phyloP scores from a whole-genome alignment of 768 basidiomycete genomes.

The Tylopilus plumbeoviolaceoides region DNA sequence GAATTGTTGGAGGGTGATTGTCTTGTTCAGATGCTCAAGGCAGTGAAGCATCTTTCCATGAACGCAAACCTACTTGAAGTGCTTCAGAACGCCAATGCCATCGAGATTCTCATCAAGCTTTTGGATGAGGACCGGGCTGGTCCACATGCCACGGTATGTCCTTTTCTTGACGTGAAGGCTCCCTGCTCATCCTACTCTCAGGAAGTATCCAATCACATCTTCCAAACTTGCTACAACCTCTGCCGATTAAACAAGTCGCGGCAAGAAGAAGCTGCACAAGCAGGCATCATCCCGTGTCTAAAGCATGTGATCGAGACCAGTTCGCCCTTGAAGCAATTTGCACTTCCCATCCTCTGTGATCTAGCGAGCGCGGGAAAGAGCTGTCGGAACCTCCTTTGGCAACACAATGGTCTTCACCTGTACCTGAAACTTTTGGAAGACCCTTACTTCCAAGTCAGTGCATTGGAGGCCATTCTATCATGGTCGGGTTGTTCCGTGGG shows the following conservation, averaged over 20 bases:
- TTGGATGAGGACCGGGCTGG: slow-evolving; percentile 79
- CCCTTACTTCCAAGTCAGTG: slow-evolving; percentile 89
- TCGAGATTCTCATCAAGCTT: slow-evolving; percentile 85
- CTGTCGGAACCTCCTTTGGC: slow-evolving; percentile 86
- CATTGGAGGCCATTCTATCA: slow-evolving; percentile 83
- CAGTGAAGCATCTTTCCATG: slow-evolving; percentile 96
- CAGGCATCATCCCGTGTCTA: slow-evolving; percentile 89
- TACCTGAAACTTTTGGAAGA: slow-evolving; percentile 78
- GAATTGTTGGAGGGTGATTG: slow-evolving; percentile 84
- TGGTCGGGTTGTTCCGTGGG: slow-evolving; percentile 51
- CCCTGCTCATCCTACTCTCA: slow-evolving; percentile 29
- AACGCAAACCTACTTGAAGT: slow-evolving; percentile 86
- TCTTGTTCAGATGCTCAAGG: slow-evolving; percentile 86
- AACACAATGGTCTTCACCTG: slow-evolving; percentile 83
- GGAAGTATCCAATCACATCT: slow-evolving; percentile 97
- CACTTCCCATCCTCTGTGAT: slow-evolving; percentile 94
- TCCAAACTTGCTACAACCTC: slow-evolving; percentile 96
- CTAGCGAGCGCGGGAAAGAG: slow-evolving; percentile 93
- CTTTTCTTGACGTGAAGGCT: background rate
- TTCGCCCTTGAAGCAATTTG: slow-evolving; percentile 95
- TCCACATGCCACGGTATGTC: slow-evolving; percentile 72
- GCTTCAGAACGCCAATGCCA: slow-evolving; percentile 91
- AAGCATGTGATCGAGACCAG: slow-evolving; percentile 84
- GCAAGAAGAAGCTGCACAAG: slow-evolving; percentile 96
- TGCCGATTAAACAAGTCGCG: slow-evolving; percentile 91